Conservation (phyloP, 345 rosid species). For the Schrenkiella parvula region DNA sequence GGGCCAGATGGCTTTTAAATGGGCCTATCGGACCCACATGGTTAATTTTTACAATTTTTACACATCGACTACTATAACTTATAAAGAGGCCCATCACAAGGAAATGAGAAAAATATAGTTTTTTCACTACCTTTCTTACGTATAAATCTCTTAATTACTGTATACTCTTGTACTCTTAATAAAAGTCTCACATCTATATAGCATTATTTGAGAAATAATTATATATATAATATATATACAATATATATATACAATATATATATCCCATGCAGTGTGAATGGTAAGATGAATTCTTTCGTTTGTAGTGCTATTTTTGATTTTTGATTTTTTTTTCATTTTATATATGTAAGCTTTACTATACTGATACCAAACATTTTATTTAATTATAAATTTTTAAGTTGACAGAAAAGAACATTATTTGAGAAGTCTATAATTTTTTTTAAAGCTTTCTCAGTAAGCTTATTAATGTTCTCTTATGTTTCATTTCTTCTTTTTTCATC, state of each 20-base stretch:
- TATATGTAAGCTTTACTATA: background rate
- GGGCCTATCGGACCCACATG: conserved; percentile 26
- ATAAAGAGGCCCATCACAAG: background rate
- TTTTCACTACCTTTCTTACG: no score
- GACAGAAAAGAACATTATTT: background rate
- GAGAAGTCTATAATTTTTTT: background rate
- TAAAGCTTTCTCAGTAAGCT: conserved; percentile 2
- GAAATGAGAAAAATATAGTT: background rate
- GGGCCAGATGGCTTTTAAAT: conserved; percentile 5
- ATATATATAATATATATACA: no score
- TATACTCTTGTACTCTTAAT: no score
- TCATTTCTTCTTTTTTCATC: background rate
- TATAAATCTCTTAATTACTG: no score
- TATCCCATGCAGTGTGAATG: no score
- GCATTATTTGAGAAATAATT: no score
- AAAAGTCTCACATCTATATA: no score
- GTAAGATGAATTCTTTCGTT: background rate
- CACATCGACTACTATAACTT: background rate
- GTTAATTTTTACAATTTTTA: background rate
- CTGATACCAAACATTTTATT: background rate
- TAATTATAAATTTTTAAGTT: background rate
- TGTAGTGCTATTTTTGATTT: background rate
- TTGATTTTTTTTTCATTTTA: background rate
- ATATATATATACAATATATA: no score
- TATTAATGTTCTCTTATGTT: background rate